Conservation (phyloP, 495 filamentous ascomycete genomes). For the Aspergillus affinis region DNA sequence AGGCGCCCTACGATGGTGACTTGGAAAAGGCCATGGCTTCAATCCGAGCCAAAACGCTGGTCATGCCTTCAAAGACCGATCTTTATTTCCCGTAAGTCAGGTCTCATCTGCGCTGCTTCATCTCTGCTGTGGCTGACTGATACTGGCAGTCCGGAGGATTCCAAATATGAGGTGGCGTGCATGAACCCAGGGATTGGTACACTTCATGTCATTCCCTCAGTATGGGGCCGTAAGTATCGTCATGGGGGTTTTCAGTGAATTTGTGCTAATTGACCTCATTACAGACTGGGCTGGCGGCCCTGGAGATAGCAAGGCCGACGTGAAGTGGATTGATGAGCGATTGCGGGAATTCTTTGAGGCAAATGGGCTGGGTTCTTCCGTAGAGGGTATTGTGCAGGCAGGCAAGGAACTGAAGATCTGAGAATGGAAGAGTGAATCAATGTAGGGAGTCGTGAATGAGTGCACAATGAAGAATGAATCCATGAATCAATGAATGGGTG, state of each 20-base stretch:
- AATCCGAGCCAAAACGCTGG: constrained; percentile 66
- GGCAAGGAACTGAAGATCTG: not conserved
- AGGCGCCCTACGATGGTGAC: constrained; percentile 63
- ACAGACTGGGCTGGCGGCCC: constrained; percentile 62
- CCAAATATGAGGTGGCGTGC: constrained; percentile 62
- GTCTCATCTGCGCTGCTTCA: not conserved
- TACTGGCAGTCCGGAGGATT: constrained; percentile 58
- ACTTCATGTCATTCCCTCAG: constrained; percentile 56
- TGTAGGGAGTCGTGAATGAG: not conserved
- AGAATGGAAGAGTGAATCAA: not conserved
- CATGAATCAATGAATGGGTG: not conserved
- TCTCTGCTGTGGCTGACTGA: constrained; percentile 18
- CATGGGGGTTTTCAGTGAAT: too few relatives aligned
- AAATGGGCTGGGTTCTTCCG: not conserved
- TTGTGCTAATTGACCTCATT: constrained; percentile 14
- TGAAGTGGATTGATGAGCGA: constrained; percentile 65
- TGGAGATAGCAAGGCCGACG: constrained; percentile 60
- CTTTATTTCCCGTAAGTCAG: constrained; percentile 67
- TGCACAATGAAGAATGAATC: not conserved
- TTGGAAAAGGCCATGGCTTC: constrained; percentile 63
- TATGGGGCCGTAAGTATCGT: constrained; percentile 64
- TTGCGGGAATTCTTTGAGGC: constrained; percentile 48
- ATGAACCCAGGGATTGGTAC: constrained; percentile 63
- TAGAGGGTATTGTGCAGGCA: not conserved
- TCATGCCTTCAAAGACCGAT: constrained; percentile 66